phyloP scores from a whole-genome alignment of 1,284 basidiomycete species.

The Tylopilus orsonianus region DNA sequence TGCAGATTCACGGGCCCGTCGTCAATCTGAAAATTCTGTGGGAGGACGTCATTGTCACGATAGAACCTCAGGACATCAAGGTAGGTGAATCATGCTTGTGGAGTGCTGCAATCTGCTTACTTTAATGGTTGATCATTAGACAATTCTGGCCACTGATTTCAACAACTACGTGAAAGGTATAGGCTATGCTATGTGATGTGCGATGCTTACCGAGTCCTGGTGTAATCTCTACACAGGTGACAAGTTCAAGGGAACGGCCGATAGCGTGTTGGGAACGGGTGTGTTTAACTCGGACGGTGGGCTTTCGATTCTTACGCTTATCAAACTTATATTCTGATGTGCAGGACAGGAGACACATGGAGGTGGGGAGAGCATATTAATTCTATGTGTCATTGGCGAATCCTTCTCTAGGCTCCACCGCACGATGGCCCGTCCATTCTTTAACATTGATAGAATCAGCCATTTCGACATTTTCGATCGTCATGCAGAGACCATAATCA shows the following conservation, averaged over 20 bases:
- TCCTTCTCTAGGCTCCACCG: conserved; percentile 40
- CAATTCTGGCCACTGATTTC: conserved; percentile 44
- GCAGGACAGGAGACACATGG: conserved; percentile 39
- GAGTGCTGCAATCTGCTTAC: background rate
- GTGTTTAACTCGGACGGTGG: conserved; percentile 49
- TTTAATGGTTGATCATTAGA: conserved; percentile 19
- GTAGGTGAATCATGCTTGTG: background rate
- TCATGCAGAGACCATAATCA: conserved; percentile 38
- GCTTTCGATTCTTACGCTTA: background rate
- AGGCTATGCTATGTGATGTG: background rate
- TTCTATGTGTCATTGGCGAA: background rate
- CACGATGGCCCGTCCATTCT: conserved; percentile 46
- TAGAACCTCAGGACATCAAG: conserved; percentile 35
- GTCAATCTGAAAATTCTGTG: conserved; percentile 35
- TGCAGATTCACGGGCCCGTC: conserved; percentile 19
- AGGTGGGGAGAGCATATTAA: conserved; percentile 29
- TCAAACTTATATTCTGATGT: background rate
- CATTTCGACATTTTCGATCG: conserved; percentile 49
- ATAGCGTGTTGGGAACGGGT: conserved; percentile 42
- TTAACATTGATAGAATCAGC: conserved; percentile 43
- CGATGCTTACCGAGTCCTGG: conserved; percentile 1
- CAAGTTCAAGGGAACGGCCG: conserved; percentile 28
- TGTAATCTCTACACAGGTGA: conserved; percentile 27
- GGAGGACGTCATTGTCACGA: conserved; percentile 35
- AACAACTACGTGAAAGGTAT: conserved; percentile 43